These are phyloP conservation scores for Komagataella pseudopastoris DNA, from an alignment of 805 yeast species.

Conservation along the genomic window DNA sequence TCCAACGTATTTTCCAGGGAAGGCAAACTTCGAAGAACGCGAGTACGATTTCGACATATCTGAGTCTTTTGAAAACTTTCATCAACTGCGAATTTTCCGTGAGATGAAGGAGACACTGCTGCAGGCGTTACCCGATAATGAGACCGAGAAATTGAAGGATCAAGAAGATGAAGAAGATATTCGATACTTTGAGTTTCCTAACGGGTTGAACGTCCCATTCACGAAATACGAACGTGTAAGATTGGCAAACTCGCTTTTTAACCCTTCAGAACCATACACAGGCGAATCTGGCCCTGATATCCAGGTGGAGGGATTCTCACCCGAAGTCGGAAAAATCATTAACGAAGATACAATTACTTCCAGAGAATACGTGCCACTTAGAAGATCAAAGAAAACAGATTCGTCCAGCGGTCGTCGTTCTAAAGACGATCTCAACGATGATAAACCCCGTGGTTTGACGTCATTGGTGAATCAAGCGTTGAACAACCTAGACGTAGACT, in stretches of 20 bases:
- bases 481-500: constrained; percentile 60
- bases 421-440: constrained; percentile 14
- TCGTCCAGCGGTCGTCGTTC: not conserved
- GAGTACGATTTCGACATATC: constrained; percentile 24
- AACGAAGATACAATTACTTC: constrained; percentile 16
- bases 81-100: constrained; percentile 39
- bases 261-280: constrained; percentile 30
- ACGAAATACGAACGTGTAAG: constrained; percentile 41
- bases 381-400: constrained; percentile 33
- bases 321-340: constrained; percentile 42
- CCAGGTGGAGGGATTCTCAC: constrained; percentile 19
- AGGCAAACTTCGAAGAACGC: constrained; percentile 14
- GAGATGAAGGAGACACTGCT: constrained; percentile 68
- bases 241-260: constrained; percentile 63
- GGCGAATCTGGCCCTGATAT: constrained; percentile 10
- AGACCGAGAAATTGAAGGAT: constrained; percentile 10
- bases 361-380: constrained; percentile 64
- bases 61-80: constrained; percentile 39
- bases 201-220: constrained; percentile 55
- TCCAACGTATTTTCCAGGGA: constrained; percentile 9
- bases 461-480: constrained; percentile 44
- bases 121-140: constrained; percentile 23
- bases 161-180: constrained; percentile 10
- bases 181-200: constrained; percentile 60
- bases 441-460: constrained; percentile 28